Evolutionary conservation across 208 protist genomes (phyloP), one percentile per base, ranked within the genome.

Genomic region (Trypanosoma theileri): DNA sequence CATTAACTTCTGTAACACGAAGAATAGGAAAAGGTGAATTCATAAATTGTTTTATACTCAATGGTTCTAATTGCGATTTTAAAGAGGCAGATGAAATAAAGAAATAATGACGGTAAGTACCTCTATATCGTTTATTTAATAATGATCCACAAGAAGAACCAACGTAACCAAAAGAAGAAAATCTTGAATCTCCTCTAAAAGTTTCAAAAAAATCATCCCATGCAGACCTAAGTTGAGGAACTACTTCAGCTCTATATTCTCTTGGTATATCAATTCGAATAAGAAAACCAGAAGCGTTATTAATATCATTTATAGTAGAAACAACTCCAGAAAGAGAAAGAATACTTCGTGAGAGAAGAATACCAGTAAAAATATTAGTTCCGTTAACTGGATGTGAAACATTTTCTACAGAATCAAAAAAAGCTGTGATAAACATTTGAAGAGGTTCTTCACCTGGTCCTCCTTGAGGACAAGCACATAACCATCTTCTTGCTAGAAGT

Each of bases 61-160:
- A 65, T 9, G 42, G 0, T 56, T 64, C 67, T 40, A 31, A 35
- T 44, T 54, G 17, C 13, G 14, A 28, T 44, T 86, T 61, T 13
- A 59, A 58, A n/a, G 66, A 19, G 31, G 26, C 55, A 71, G 64
- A 86, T 3, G 79, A 81, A 16, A 77, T 71, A 70, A 90, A 94
- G 79, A 92, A 92, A 70, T 86, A 86, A 60, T 92, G 86, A 0
- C 80, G 59, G 69, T 83, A 88, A 6, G 78, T 83, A 9, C 81
- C 81, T 9, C 19, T n/a, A 53, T 78, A 19, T 50, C 66, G 10
- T 53, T 44, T 60, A 24, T 50, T 1, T 40, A 21, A 26, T 67
- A 48, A 35, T 69, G 52, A 17, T 80, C 85, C 14, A 81, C 74
- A 52, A 79, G 64, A 21, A 48, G 83, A 89, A 1, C 70, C 62